Percentiles rank a stretch among this genome's conserved stretches.
phyloP scores from a whole-genome alignment of 1,284 basidiomycete species.

The Flammula alnicola region DNA sequence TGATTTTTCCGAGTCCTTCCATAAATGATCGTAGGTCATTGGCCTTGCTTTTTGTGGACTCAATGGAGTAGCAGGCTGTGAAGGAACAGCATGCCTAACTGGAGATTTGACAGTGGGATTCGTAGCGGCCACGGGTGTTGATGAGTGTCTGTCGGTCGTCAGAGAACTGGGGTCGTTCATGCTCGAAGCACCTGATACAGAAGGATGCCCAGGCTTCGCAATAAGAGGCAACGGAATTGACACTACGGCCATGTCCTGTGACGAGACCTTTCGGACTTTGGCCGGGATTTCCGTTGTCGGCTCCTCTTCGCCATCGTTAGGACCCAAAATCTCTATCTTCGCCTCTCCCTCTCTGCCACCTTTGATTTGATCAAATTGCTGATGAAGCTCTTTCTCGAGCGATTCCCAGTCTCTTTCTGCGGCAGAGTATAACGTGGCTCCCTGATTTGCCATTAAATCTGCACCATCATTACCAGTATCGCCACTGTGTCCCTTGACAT shows the following conservation, averaged over 20 bases:
- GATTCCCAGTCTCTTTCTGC: conserved; percentile 62
- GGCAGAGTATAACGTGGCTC: conserved; percentile 41
- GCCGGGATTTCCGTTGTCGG: too few relatives aligned
- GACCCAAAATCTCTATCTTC: too few relatives aligned
- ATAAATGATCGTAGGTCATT: conserved; percentile 8
- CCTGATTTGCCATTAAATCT: conserved; percentile 68
- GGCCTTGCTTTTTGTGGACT: conserved; percentile 1
- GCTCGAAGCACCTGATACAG: too few relatives aligned
- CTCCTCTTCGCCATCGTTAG: too few relatives aligned
- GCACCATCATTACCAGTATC: conserved; percentile 80
- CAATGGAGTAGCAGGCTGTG: not conserved
- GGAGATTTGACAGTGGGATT: not conserved
- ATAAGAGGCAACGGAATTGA: too few relatives aligned
- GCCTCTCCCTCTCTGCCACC: too few relatives aligned
- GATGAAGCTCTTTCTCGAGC: conserved; percentile 22
- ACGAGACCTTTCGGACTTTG: too few relatives aligned
- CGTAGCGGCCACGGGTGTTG: too few relatives aligned
- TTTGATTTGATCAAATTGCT: conserved; percentile 10
- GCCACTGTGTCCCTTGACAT: conserved; percentile 77
- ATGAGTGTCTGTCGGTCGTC: too few relatives aligned
- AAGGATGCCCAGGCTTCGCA: too few relatives aligned
- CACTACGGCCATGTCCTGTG: too few relatives aligned
- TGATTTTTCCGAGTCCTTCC: conserved; percentile 9
- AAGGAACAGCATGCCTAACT: conserved; percentile 3
- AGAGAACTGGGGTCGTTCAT: too few relatives aligned